phyloP scores from a whole-genome alignment of 2,329 filamentous ascomycete species.

The Diplocarpon rosae region DNA sequence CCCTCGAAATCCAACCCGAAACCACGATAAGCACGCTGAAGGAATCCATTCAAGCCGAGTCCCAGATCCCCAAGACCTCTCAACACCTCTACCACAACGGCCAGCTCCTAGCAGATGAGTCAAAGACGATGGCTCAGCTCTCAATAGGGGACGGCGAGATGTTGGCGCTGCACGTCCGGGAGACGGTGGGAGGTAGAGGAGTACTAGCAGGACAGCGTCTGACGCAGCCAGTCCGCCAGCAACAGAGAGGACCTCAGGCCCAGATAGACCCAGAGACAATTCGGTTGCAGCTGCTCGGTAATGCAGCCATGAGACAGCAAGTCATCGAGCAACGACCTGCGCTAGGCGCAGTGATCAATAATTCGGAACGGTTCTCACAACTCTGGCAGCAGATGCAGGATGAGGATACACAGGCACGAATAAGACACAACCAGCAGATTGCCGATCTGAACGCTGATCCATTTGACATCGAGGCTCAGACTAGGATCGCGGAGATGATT shows the following conservation, averaged over 20 bases:
- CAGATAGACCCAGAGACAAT: slow-evolving; percentile 67
- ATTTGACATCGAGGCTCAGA: slow-evolving; percentile 85
- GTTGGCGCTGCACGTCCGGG: slow-evolving; percentile 72
- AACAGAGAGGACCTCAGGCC: slow-evolving; percentile 24
- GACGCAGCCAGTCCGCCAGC: slow-evolving; percentile 25
- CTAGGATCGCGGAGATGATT: slow-evolving; percentile 93
- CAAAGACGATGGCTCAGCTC: slow-evolving; percentile 71
- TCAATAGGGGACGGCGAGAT: slow-evolving; percentile 83
- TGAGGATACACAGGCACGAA: slow-evolving; percentile 60
- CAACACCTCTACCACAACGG: slow-evolving; percentile 92
- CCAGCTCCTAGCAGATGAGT: slow-evolving; percentile 62
- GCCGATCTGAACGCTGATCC: slow-evolving; percentile 83
- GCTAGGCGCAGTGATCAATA: slow-evolving; percentile 64
- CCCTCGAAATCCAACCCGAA: slow-evolving; percentile 69
- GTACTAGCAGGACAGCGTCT: slow-evolving; percentile 30
- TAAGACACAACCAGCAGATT: slow-evolving; percentile 72
- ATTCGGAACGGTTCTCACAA: slow-evolving; percentile 65
- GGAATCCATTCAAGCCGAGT: slow-evolving; percentile 78
- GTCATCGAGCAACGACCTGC: slow-evolving; percentile 64
- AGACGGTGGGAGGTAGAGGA: slow-evolving; percentile 37
- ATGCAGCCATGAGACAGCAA: slow-evolving; percentile 61
- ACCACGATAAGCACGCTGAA: slow-evolving; percentile 81
- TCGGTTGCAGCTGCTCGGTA: slow-evolving; percentile 70
- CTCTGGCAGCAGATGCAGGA: slow-evolving; percentile 58
- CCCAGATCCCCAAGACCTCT: slow-evolving; percentile 55